A percentile compares a stretch with the other conserved stretches of the same genome.
phyloP scores from a whole-genome alignment of 176 grass and related monocot species.

The Saccharum spontaneum region DNA sequence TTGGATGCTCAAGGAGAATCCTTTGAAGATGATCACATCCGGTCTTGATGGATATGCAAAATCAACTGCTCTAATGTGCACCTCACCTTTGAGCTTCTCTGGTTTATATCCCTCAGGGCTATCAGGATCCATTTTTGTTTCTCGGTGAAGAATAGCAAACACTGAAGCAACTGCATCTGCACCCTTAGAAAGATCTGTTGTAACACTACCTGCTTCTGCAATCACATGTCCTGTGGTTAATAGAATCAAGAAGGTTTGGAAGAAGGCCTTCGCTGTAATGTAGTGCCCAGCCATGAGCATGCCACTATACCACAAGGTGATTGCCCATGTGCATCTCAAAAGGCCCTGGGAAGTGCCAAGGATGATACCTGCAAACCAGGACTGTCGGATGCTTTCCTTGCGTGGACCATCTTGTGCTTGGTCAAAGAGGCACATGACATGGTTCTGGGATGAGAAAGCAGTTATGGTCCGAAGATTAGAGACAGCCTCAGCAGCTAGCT shows the following conservation, averaged over 20 bases:
- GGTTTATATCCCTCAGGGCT: constrained; percentile 51
- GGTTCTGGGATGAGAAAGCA: constrained; percentile 85
- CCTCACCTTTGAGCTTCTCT: constrained; percentile 52
- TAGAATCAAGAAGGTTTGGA: constrained; percentile 89
- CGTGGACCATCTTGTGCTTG: constrained; percentile 59
- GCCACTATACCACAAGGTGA: constrained; percentile 91
- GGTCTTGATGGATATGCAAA: constrained; percentile 73
- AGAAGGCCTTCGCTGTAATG: constrained; percentile 59
- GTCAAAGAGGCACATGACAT: constrained; percentile 41
- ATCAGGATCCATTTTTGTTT: constrained; percentile 67
- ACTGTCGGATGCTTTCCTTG: constrained; percentile 65
- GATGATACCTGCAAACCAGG: constrained; percentile 66
- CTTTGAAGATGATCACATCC: constrained; percentile 64
- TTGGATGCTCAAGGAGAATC: constrained; percentile 70
- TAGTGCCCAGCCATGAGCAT: constrained; percentile 46
- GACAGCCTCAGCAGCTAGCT: constrained; percentile 80
- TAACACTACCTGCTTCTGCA: constrained; percentile 83
- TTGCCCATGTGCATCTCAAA: constrained; percentile 67
- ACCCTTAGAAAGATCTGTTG: constrained; percentile 79
- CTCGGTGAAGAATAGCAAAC: constrained; percentile 66
- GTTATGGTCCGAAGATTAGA: constrained; percentile 80
- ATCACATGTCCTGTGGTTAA: constrained; percentile 85
- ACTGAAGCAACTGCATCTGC: constrained; percentile 65
- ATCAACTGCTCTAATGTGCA: constrained; percentile 60
- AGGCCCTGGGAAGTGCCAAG: constrained; percentile 70